Percentiles rank a stretch among this genome's conserved stretches.
phyloP scores from a whole-genome alignment of 768 basidiomycete species.

The Serendipita indica region DNA sequence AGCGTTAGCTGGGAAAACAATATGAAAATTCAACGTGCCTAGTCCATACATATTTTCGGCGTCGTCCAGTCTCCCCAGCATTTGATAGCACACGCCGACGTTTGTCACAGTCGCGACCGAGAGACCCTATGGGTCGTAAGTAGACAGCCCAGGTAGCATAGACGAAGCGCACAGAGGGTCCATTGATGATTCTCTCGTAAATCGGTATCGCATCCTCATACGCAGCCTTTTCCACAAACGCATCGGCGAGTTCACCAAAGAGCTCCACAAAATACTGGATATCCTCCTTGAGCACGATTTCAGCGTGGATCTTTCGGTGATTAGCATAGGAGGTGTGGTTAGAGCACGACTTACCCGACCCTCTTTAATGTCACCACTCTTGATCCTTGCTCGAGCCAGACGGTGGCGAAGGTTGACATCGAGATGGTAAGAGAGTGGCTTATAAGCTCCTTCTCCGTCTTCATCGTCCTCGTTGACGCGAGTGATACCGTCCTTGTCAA shows the following conservation, averaged over 20 bases:
- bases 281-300: conserved; percentile 54
- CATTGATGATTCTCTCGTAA: conserved; percentile 62
- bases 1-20: not conserved
- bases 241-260: conserved; percentile 74
- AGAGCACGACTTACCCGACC: conserved; percentile 44
- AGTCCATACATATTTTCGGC: conserved; percentile 75
- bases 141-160: not conserved
- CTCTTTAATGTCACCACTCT: conserved; percentile 63
- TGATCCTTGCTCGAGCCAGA: conserved; percentile 67
- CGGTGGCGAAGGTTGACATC: conserved; percentile 72
- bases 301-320: conserved; percentile 52
- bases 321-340: not conserved
- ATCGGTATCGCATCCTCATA: conserved; percentile 67
- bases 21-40: conserved; percentile 31
- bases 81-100: conserved; percentile 68
- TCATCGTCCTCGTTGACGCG: conserved; percentile 9
- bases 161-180: conserved; percentile 43
- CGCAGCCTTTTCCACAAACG: conserved; percentile 60
- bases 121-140: not conserved
- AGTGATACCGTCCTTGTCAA: conserved; percentile 33
- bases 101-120: conserved; percentile 32
- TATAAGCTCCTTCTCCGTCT: conserved; percentile 33
- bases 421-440: conserved; percentile 43
- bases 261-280: conserved; percentile 61
- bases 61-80: conserved; percentile 56